Conservation (phyloP, 257 asterid genomes). For the Sherardia arvensis region DNA sequence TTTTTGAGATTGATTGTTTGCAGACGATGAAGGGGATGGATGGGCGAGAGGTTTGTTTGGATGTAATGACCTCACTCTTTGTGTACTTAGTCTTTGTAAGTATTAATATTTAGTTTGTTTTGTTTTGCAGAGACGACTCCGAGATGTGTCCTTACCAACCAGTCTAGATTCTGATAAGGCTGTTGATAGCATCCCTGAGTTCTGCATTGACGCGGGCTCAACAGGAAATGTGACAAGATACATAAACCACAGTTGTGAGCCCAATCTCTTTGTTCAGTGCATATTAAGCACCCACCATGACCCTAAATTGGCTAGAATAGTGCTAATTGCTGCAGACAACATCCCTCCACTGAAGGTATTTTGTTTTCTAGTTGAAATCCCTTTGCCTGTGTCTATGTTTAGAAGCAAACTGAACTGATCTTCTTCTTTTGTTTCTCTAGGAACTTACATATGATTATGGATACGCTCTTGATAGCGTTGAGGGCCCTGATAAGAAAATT, state of each 20-base stretch:
- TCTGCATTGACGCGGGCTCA: slow-evolving; percentile 73
- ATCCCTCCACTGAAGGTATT: slow-evolving; percentile 77
- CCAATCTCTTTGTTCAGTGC: slow-evolving; percentile 82
- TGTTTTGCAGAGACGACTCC: slow-evolving; percentile 55
- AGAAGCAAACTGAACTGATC: neutral
- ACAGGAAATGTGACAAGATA: slow-evolving; percentile 67
- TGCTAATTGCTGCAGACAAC: slow-evolving; percentile 76
- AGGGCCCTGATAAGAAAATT: slow-evolving; percentile 54
- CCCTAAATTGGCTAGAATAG: slow-evolving; percentile 48
- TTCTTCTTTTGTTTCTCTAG: slow-evolving; percentile 19
- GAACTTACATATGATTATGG: slow-evolving; percentile 78
- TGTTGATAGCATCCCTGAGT: slow-evolving; percentile 49
- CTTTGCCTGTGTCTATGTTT: neutral
- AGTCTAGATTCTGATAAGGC: slow-evolving; percentile 30
- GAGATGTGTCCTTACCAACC: slow-evolving; percentile 60
- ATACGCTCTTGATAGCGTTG: slow-evolving; percentile 61
- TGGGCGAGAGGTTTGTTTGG: slow-evolving; percentile 64
- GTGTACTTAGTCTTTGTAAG: neutral
- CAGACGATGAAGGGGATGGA: slow-evolving; percentile 85
- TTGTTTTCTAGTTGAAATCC: neutral
- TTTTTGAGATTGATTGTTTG: slow-evolving; percentile 77
- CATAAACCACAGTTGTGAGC: slow-evolving; percentile 83
- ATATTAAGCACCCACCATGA: slow-evolving; percentile 64
- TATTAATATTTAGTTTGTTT: neutral
- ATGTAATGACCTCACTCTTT: neutral